Conservation (phyloP, 768 basidiomycete species). For the Lentinula sp. region DNA sequence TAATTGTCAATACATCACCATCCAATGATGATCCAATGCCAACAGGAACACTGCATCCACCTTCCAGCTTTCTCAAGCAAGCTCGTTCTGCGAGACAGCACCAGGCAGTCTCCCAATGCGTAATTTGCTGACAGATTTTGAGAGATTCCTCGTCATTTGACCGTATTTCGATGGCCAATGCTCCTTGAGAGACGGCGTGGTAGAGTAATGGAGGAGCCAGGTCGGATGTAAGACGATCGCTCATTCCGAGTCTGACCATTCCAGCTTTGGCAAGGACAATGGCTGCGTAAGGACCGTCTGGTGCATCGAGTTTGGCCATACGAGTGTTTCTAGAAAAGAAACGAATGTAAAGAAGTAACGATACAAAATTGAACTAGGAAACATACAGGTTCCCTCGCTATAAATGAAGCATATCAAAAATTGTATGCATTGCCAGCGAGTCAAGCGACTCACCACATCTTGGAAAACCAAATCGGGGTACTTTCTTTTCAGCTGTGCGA, state of each 20-base stretch:
- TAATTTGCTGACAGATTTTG: conserved; percentile 60
- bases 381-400: conserved; percentile 87
- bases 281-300: conserved; percentile 74
- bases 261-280: conserved; percentile 94
- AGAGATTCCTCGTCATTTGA: conserved; percentile 53
- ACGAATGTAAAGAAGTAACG: neutral
- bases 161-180: conserved; percentile 83
- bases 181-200: conserved; percentile 93
- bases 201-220: conserved; percentile 70
- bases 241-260: conserved; percentile 72
- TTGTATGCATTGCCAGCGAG: neutral
- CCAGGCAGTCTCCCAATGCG: conserved; percentile 76
- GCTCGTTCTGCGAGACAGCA: conserved; percentile 80
- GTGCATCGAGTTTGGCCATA: conserved; percentile 83
- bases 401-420: too few relatives aligned
- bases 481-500: conserved; percentile 80
- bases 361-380: neutral
- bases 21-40: conserved; percentile 61
- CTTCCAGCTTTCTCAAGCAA: conserved; percentile 84
- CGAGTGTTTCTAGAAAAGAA: conserved; percentile 68
- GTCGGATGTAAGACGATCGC: conserved; percentile 69
- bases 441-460: conserved; percentile 71
- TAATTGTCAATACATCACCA: conserved; percentile 48
- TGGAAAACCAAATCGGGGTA: conserved; percentile 75
- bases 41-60: conserved; percentile 96